phyloP scores from a whole-genome alignment of 2,329 filamentous ascomycete genomes.

The Fusarium sp. region DNA sequence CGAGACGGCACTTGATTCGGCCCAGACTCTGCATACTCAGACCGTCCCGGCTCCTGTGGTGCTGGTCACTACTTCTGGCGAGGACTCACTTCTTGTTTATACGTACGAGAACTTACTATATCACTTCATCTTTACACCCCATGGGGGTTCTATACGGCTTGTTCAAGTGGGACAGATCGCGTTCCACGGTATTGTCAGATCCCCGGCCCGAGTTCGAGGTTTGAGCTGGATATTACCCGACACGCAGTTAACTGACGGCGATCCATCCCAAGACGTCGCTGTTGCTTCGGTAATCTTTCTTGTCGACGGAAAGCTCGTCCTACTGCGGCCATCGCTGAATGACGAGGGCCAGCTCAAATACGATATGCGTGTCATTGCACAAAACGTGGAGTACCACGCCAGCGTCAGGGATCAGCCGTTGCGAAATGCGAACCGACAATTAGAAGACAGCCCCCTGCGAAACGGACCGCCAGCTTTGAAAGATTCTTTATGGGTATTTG shows the following conservation, averaged over 20 bases:
- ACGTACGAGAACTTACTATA: constrained; percentile 97
- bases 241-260: constrained; percentile 86
- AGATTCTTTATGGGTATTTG: constrained; percentile 95
- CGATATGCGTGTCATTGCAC: constrained; percentile 95
- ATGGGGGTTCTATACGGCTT: constrained; percentile 76
- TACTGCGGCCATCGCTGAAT: constrained; percentile 87
- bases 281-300: constrained; percentile 94
- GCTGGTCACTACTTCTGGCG: constrained; percentile 86
- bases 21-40: constrained; percentile 79
- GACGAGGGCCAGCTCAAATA: constrained; percentile 91
- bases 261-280: constrained; percentile 94
- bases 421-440: constrained; percentile 48
- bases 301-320: constrained; percentile 95
- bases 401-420: constrained; percentile 86
- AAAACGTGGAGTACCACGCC: constrained; percentile 95
- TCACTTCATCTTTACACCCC: constrained; percentile 87
- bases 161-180: constrained; percentile 98
- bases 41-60: constrained; percentile 87
- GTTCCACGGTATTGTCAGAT: constrained; percentile 94
- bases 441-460: constrained; percentile 40
- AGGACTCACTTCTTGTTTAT: constrained; percentile 95
- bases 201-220: constrained; percentile 89
- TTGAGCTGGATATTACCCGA: constrained; percentile 97
- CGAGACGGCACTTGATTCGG: constrained; percentile 80
- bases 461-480: constrained; percentile 65